These are phyloP conservation scores for Thelonectria rubi DNA, from an alignment of 2,329 filamentous ascomycete species.

Conservation along the genomic window DNA sequence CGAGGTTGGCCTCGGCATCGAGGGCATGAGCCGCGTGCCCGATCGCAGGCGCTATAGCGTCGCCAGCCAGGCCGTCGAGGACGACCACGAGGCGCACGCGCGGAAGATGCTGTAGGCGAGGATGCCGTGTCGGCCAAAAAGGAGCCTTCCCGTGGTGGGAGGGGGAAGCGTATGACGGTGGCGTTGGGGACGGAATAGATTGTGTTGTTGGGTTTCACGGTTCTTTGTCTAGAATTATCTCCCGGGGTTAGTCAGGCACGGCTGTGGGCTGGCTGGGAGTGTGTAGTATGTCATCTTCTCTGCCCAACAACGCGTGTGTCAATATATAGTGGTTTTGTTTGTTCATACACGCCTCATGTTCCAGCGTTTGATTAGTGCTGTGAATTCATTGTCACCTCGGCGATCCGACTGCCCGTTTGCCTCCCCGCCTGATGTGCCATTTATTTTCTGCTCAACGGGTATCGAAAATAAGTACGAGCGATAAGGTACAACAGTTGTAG, in stretches of 20 bases:
- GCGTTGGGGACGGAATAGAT: slow-evolving; percentile 44
- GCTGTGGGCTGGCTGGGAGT: slow-evolving; percentile 27
- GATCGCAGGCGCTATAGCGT: slow-evolving; percentile 53
- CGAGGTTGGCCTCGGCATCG: slow-evolving; percentile 73
- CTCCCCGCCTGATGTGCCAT: too few relatives aligned
- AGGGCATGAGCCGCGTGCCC: slow-evolving; percentile 54
- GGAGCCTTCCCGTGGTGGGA: slow-evolving; percentile 9
- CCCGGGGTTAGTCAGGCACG: slow-evolving; percentile 19
- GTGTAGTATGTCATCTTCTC: slow-evolving; percentile 35
- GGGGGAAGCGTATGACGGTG: slow-evolving; percentile 22
- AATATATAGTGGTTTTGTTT: slow-evolving; percentile 31
- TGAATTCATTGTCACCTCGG: not conserved
- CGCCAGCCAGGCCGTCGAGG: slow-evolving; percentile 47
- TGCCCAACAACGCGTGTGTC: slow-evolving; percentile 28
- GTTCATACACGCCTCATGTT: not conserved
- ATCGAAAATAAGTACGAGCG: too few relatives aligned
- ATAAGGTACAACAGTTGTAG: too few relatives aligned
- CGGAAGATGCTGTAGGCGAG: slow-evolving; percentile 47
- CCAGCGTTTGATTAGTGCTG: not conserved
- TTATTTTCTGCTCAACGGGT: too few relatives aligned
- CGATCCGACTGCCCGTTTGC: not conserved
- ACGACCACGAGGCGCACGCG: slow-evolving; percentile 47
- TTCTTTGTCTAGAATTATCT: slow-evolving; percentile 33
- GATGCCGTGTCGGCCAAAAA: not conserved
- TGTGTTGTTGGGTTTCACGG: slow-evolving; percentile 42